Evolutionary conservation across 106 monocot species (phyloP).

Genomic region (Dendrobium nobile): DNA sequence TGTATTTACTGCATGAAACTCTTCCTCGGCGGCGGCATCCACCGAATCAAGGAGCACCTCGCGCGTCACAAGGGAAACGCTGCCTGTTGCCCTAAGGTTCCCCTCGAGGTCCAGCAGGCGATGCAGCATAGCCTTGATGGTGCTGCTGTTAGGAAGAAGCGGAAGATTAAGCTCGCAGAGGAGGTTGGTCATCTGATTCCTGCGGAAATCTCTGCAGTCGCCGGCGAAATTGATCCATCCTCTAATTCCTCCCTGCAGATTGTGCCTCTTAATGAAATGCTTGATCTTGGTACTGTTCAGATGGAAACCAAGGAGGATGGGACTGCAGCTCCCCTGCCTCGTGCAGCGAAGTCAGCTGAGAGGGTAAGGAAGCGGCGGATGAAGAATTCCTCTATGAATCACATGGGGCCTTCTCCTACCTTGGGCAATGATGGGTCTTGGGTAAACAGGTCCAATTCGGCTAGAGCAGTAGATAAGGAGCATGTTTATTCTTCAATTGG

Average conservation of each 20-base stretch:
- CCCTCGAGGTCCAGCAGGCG: slow-evolving; percentile 52
- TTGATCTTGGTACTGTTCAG: slow-evolving; percentile 23
- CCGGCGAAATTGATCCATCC: slow-evolving; percentile 5
- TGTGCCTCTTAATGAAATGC: slow-evolving; percentile 23
- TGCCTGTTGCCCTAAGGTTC: slow-evolving; percentile 83
- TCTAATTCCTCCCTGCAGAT: slow-evolving; percentile 3
- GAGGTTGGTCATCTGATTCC: slow-evolving; percentile 40
- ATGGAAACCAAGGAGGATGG: slow-evolving; percentile 30
- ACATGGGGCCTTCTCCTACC: background rate
- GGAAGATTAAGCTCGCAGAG: slow-evolving; percentile 51
- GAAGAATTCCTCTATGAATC: slow-evolving; percentile 4
- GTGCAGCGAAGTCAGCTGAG: background rate
- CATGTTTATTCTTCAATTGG: slow-evolving; percentile 64
- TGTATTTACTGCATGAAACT: slow-evolving; percentile 83
- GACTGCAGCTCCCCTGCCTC: background rate
- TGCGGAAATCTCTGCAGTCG: background rate
- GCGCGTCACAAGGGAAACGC: slow-evolving; percentile 93
- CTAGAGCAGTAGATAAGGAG: slow-evolving; percentile 30
- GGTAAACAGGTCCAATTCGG: slow-evolving; percentile 4
- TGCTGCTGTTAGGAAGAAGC: slow-evolving; percentile 52
- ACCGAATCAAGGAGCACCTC: slow-evolving; percentile 96
- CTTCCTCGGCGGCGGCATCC: slow-evolving; percentile 92
- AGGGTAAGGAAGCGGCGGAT: slow-evolving; percentile 34
- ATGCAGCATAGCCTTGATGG: slow-evolving; percentile 86
- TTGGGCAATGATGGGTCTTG: background rate